Base-by-base conservation (phyloP, 345 rosid species). In the Ricinus communis region DNA sequence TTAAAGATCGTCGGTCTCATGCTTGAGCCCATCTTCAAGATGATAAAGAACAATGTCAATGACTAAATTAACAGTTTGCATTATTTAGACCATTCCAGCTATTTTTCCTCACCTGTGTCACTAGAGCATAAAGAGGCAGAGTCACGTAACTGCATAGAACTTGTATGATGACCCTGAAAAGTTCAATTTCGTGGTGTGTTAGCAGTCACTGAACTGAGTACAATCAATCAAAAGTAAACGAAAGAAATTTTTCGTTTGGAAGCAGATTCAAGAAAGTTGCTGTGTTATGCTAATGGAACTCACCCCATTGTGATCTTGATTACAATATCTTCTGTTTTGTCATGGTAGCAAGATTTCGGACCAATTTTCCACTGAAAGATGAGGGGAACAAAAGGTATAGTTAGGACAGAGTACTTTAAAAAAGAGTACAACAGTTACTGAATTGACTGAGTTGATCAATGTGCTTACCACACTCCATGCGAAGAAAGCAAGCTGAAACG, bases 41-140 rank as follows among this genome's bases (percentile, higher is more conserved):
- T 73, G 18, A 36, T 19, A 8, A 4, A 41, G n/a, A 65, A 30
- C 15, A 43, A 3, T 43, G 47, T 43, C 47, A 8, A 43, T 43
- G 13, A 12, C 11, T 3, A 8, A 43, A 8, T 43, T 11, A 43
- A 43, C 1, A 43, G 4, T 43, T 22, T 22, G 16, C 16, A 25
- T 54, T 27, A 11, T 8, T 7, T 65, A 28, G 25, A 43, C 15
- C 22, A 28, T 28, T 16, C 11, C 27, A 30, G 56, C 49, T 8
- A 7, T 68, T 15, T 46, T 18, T 69, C 5, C 66, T 82, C 68
- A 93, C 98, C 90, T 93, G 99, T 14, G 97, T 95, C 57, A 95
- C 99, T 31, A 95, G 74, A 43, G 99, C 99, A 72, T 95, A 92
- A n/a, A 95, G 90, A 62, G 99, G 98, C 70, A 95, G 87, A 25